Conservation (phyloP, 129 eudicot genomes). For the Gnaphalium uliginosum region DNA sequence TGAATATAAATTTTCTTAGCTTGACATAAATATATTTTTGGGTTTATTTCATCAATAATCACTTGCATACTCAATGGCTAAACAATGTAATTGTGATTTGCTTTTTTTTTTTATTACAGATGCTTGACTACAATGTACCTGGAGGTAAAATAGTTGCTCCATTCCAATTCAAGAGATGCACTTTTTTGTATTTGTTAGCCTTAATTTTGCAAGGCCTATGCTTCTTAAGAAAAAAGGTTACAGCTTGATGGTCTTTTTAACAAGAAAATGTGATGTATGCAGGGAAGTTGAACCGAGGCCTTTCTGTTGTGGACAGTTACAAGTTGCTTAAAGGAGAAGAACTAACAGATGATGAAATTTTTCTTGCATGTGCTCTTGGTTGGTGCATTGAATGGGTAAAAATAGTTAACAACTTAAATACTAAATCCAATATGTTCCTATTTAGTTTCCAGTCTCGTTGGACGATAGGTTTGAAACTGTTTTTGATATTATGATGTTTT, state of each 20-base stretch:
- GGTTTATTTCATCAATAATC: background rate
- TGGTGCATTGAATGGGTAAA: conserved; percentile 90
- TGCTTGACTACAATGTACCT: conserved; percentile 85
- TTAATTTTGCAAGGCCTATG: background rate
- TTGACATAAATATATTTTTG: background rate
- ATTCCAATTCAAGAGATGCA: conserved; percentile 1
- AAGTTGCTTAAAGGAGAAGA: conserved; percentile 63
- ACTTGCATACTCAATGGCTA: background rate
- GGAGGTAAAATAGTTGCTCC: conserved; percentile 47
- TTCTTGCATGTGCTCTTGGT: conserved; percentile 67
- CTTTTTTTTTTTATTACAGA: conserved; percentile 44
- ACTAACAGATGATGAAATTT: conserved; percentile 57
- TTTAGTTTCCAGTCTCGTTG: background rate
- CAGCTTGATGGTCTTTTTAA: background rate
- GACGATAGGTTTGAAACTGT: background rate
- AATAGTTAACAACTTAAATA: background rate
- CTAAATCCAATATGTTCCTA: background rate
- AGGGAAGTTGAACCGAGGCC: conserved; percentile 85
- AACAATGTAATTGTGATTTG: background rate
- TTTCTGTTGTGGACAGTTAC: conserved; percentile 86
- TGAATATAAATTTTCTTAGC: background rate
- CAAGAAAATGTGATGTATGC: conserved; percentile 9
- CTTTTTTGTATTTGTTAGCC: background rate
- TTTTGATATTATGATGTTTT: background rate
- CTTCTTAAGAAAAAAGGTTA: background rate